These are phyloP conservation scores for Cryphonectria naterciae DNA, from an alignment of 2,329 filamentous ascomycete species.

Conservation along the genomic window DNA sequence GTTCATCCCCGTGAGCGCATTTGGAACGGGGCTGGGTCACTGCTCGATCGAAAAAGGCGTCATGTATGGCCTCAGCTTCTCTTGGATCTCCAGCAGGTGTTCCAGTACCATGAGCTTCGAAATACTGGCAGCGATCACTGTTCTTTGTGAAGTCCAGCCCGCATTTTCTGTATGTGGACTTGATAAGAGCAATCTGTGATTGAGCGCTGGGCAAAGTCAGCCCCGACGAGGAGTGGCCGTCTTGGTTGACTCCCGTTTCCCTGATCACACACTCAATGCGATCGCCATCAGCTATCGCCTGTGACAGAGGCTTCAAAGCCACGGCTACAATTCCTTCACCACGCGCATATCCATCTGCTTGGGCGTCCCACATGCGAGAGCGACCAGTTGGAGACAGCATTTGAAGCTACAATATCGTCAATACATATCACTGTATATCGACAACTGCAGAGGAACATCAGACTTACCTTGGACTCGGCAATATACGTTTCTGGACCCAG, in stretches of 20 bases:
- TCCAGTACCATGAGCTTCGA: conserved; percentile 44
- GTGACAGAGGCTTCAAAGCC: conserved; percentile 50
- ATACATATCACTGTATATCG: too few relatives aligned
- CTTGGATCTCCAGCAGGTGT: conserved; percentile 31
- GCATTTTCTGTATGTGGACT: conserved; percentile 42
- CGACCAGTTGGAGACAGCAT: conserved; percentile 44
- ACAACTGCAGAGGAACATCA: too few relatives aligned
- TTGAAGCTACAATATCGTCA: too few relatives aligned
- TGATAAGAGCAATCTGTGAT: neutral
- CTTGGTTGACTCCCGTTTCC: conserved; percentile 46
- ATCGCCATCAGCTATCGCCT: conserved; percentile 51
- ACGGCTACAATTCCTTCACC: conserved; percentile 54
- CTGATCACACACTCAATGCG: conserved; percentile 46
- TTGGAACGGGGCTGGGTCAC: too few relatives aligned
- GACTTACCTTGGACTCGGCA: conserved; percentile 41
- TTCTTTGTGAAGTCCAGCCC: conserved; percentile 42
- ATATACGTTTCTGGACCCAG: conserved; percentile 40
- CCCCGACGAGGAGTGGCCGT: conserved; percentile 56
- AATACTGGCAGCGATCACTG: too few relatives aligned
- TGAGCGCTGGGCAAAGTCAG: too few relatives aligned
- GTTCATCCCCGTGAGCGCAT: too few relatives aligned
- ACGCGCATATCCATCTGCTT: conserved; percentile 55
- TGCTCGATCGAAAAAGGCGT: conserved; percentile 38
- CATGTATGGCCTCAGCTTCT: conserved; percentile 41
- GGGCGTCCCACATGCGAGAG: conserved; percentile 48